A percentile compares a stretch with the other conserved stretches of the same genome.
Conservation (phyloP, 192 early-diverging fungal genomes). For the Linnemannia elongata region DNA sequence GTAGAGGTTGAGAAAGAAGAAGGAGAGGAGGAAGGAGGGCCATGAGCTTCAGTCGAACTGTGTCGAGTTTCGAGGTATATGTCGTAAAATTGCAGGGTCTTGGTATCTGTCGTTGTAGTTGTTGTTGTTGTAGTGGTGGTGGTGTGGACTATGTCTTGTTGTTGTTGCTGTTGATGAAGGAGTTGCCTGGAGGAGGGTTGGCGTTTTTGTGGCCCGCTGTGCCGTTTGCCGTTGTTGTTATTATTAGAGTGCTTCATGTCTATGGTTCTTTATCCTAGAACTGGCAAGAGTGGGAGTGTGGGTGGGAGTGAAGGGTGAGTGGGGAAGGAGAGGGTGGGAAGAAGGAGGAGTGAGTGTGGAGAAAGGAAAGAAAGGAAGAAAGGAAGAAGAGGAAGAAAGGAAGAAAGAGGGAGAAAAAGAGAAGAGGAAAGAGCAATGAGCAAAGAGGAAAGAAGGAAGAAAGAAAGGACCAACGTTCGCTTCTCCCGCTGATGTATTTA, state of each 20-base stretch:
- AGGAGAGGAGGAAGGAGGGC: not conserved
- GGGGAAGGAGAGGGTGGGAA: not conserved
- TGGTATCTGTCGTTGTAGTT: not conserved
- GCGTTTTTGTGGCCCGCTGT: not conserved
- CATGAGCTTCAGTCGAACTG: not conserved
- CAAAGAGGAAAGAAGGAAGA: not conserved
- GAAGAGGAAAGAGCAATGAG: not conserved
- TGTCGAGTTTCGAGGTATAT: conserved; percentile 11
- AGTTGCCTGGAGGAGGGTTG: not conserved
- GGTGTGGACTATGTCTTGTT: too few species aligned
- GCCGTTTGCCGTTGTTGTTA: not conserved
- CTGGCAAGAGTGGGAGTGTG: not conserved
- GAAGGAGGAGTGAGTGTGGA: not conserved
- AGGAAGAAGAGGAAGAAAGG: not conserved
- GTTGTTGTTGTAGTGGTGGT: not conserved
- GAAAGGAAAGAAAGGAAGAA: not conserved
- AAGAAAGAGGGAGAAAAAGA: not conserved
- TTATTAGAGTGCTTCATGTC: not conserved
- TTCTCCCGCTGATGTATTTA: not conserved
- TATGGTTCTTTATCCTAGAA: not conserved
- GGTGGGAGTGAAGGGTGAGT: not conserved
- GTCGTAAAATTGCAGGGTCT: conserved; percentile 13
- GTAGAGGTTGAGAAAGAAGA: not conserved
- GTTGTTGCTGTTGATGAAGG: not conserved
- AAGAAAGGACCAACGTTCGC: not conserved